A percentile compares a stretch with the other conserved stretches of the same genome.
Conservation (phyloP, 2,329 filamentous ascomycete species). For the Colletotrichum filicis region DNA sequence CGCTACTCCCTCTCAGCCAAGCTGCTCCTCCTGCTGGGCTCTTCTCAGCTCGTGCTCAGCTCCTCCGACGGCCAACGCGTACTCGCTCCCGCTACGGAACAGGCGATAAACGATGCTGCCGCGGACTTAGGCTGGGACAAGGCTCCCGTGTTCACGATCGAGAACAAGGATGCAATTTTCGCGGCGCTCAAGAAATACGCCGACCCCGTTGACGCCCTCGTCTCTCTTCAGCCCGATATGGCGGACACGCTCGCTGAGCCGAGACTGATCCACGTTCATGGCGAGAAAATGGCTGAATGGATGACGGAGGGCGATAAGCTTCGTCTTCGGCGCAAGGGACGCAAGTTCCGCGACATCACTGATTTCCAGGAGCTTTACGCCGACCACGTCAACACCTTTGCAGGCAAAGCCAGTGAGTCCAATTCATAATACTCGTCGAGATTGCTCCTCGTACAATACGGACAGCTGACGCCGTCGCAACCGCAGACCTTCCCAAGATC, state of each 20-base stretch:
- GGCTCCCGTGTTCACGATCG: background rate
- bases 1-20: slow-evolving; percentile 25
- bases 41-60: slow-evolving; percentile 19
- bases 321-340: slow-evolving; percentile 71
- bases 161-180: slow-evolving; percentile 35
- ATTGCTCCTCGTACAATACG: too few relatives aligned
- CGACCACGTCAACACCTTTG: slow-evolving; percentile 37
- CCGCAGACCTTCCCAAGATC: slow-evolving; percentile 46
- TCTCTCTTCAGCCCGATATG: slow-evolving; percentile 41
- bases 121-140: background rate
- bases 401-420: slow-evolving; percentile 45
- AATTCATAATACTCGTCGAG: rapidly evolving
- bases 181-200: slow-evolving; percentile 39
- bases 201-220: slow-evolving; percentile 44
- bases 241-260: slow-evolving; percentile 49
- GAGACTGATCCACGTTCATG: slow-evolving; percentile 72
- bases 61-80: slow-evolving; percentile 18
- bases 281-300: slow-evolving; percentile 71
- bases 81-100: background rate
- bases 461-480: background rate
- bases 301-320: slow-evolving; percentile 81
- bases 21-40: slow-evolving; percentile 25
- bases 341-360: slow-evolving; percentile 81
- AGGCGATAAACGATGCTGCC: background rate
- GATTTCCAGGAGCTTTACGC: slow-evolving; percentile 63